Percentiles rank a stretch among this genome's conserved stretches.
phyloP scores from a whole-genome alignment of 495 filamentous ascomycete genomes.

The Tuber borchii region DNA sequence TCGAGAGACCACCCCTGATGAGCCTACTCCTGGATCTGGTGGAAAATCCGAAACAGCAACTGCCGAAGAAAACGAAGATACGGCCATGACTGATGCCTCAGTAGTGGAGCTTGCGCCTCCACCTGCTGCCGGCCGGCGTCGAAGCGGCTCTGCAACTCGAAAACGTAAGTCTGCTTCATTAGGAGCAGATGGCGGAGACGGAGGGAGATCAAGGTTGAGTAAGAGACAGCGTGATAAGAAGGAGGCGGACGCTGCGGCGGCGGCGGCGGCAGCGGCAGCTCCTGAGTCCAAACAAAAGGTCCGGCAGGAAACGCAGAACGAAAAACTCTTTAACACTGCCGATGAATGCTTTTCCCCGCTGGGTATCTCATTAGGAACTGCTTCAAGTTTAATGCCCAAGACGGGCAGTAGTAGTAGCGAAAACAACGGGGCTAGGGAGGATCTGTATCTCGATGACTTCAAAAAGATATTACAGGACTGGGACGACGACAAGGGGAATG shows the following conservation, averaged over 20 bases:
- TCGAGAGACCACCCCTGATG: conserved; percentile 37
- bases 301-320: conserved; percentile 39
- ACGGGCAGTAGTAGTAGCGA: conserved; percentile 11
- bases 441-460: conserved; percentile 49
- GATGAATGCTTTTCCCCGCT: conserved; percentile 37
- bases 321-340: conserved; percentile 40
- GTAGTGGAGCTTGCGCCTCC: conserved; percentile 15
- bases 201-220: conserved; percentile 37
- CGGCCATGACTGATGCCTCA: conserved; percentile 40
- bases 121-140: conserved; percentile 22
- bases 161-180: conserved; percentile 41
- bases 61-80: conserved; percentile 41
- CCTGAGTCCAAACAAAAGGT: conserved; percentile 38
- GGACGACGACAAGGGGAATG: conserved; percentile 56
- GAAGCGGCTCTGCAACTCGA: conserved; percentile 37
- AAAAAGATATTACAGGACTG: conserved; percentile 52
- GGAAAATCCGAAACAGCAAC: conserved; percentile 14
- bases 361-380: conserved; percentile 33
- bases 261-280: conserved; percentile 30
- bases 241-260: conserved; percentile 39
- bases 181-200: conserved; percentile 30
- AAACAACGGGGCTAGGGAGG: conserved; percentile 10
- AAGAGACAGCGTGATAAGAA: conserved; percentile 42
- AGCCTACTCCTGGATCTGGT: conserved; percentile 14
- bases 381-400: conserved; percentile 28